phyloP scores from a whole-genome alignment of 306 rosid species.

The Vigna angularis region DNA sequence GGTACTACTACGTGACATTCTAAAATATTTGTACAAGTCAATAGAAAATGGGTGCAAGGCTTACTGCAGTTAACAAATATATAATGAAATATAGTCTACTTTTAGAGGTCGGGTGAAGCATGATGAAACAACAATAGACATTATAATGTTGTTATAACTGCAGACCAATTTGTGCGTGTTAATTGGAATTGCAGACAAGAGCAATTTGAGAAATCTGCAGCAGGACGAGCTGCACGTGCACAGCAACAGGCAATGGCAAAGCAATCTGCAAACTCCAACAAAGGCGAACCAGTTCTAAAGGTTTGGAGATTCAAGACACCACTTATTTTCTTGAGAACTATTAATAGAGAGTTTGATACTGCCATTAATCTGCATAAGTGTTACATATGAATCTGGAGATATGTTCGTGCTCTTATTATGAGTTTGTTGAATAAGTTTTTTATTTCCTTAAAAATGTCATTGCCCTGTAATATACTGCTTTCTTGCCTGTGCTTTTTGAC shows the following conservation, averaged over 20 bases:
- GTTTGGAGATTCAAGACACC: constrained; percentile 45
- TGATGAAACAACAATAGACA: not conserved
- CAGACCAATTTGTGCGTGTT: constrained; percentile 13
- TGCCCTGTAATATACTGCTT: constrained; percentile 29
- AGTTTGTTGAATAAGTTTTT: not conserved
- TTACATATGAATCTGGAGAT: constrained; percentile 1
- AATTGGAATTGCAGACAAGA: constrained; percentile 71
- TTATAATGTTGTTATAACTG: not conserved
- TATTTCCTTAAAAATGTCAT: not conserved
- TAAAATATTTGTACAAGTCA: constrained; percentile 9
- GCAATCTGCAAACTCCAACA: constrained; percentile 69
- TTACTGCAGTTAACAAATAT: not conserved
- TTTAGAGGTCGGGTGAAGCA: constrained; percentile 1
- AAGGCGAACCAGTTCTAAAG: constrained; percentile 87
- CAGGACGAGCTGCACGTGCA: constrained; percentile 93
- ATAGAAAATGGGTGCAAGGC: not conserved
- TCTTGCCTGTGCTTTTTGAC: constrained; percentile 17
- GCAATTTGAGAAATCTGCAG: constrained; percentile 77
- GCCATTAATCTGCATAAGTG: not conserved
- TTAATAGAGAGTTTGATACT: constrained; percentile 1
- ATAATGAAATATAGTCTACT: not conserved
- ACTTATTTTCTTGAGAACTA: constrained; percentile 2
- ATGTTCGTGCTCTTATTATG: constrained; percentile 19
- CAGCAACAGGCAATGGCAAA: constrained; percentile 72
- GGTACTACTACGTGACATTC: not conserved